Base-by-base conservation (phyloP, 208 protist genomes). In the Strigomonas oncopelti region DNA sequence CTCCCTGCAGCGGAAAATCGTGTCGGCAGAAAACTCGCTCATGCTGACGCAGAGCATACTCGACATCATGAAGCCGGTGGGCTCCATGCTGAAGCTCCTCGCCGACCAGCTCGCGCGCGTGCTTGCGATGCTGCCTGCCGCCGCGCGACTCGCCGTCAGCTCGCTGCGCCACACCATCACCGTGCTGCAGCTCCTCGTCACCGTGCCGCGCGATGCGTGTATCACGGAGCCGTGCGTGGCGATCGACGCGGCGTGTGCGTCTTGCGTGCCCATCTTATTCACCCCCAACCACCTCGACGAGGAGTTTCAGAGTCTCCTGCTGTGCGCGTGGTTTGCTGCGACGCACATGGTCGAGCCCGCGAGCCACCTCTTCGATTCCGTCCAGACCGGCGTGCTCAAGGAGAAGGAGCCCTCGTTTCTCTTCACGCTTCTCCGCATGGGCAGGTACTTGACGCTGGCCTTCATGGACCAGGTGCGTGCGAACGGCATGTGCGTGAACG, bases 251-350 rank as follows among this genome's bases (percentile, higher is more conserved):
- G 13, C 46, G 20, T n/a, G 16, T 28, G 32, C 29, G 22, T 52
- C 46, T 24, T 14, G n/a, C 5, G 24, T 20, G 16, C 16, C 9
- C 4, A n/a, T 54, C 0, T 22, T 64, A 0, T 64, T 64, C 34
- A 52, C 29, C 1, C 31, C 13, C 38, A 27, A 31, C 32, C 27
- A 20, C 24, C 60, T 64, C 60, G 22, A 64, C 20, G 60, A n/a
- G 13, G 60, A 64, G 60, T 31, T 54, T 7, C 60, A 64, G 20
- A n/a, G 48, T 9, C 32, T 48, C 38, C 9, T 45, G 1, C 34
- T 64, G 4, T 45, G 8, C 38, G 60, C 60, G 60, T 64, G 60
- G 60, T 64, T 51, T 25, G 34, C 22, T 5, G 38, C 46, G 38
- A 29, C 36, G 32, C 24, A 46, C 34, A 20, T 54, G 20, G 36